Percentiles rank a stretch among this genome's conserved stretches.
These are phyloP conservation scores for Hibiscus syriacus DNA, from an alignment of 345 rosid species.

Conservation along the genomic window DNA sequence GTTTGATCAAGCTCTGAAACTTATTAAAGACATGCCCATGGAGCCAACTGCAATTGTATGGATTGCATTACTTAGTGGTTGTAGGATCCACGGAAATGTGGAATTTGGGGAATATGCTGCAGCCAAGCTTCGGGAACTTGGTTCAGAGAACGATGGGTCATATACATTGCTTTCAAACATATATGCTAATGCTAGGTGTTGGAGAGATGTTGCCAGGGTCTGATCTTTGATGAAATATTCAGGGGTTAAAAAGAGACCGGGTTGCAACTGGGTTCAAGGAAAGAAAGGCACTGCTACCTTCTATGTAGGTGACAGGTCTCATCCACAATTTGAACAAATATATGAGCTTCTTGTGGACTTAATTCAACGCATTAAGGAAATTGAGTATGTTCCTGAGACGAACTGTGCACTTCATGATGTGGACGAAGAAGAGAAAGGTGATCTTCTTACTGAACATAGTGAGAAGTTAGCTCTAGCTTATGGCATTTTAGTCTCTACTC, in stretches of 20 bases:
- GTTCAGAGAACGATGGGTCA: constrained; percentile 63
- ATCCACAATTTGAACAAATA: constrained; percentile 46
- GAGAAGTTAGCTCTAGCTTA: constrained; percentile 87
- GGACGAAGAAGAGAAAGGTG: constrained; percentile 84
- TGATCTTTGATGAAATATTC: constrained; percentile 60
- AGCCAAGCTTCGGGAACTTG: constrained; percentile 32
- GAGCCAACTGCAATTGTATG: constrained; percentile 59
- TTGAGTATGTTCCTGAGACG: constrained; percentile 76
- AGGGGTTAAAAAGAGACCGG: constrained; percentile 72
- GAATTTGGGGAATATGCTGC: constrained; percentile 79
- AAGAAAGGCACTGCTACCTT: constrained; percentile 64
- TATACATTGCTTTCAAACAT: constrained; percentile 73
- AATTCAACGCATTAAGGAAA: constrained; percentile 54
- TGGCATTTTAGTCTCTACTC: constrained; percentile 52
- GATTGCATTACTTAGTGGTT: constrained; percentile 70
- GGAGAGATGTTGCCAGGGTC: constrained; percentile 78
- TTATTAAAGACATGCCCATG: constrained; percentile 65
- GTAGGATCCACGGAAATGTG: constrained; percentile 65
- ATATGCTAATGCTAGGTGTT: constrained; percentile 70
- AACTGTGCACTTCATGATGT: constrained; percentile 84
- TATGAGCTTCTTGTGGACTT: constrained; percentile 45
- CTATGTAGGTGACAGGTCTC: constrained; percentile 65
- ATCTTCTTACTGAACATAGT: constrained; percentile 65
- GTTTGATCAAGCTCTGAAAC: constrained; percentile 49
- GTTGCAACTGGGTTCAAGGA: constrained; percentile 88